Percentiles rank a stretch among this genome's conserved stretches.
phyloP scores from a whole-genome alignment of 1,139 yeast genomes.

The Yamadazyma triangularis region DNA sequence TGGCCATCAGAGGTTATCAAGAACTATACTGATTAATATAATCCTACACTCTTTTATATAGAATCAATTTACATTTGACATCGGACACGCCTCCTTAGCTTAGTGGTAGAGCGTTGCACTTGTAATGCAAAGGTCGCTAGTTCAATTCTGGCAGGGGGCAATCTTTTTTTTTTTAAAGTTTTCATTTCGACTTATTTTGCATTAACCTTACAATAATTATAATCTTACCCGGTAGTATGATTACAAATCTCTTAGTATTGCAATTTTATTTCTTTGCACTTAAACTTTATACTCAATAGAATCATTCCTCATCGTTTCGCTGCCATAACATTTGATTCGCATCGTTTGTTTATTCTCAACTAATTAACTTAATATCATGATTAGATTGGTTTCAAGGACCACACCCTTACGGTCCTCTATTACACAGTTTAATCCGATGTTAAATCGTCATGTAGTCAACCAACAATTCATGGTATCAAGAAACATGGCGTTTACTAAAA shows the following conservation, averaged over 20 bases:
- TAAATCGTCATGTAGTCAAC: background rate
- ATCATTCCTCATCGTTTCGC: too few species aligned
- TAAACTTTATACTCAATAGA: too few species aligned
- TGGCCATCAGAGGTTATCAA: too few species aligned
- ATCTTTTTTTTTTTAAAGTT: slow-evolving; percentile 19
- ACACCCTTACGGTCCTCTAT: slow-evolving; percentile 3
- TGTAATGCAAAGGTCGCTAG: slow-evolving; percentile 95
- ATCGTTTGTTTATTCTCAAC: background rate
- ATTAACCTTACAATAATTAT: too few species aligned
- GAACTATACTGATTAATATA: too few species aligned
- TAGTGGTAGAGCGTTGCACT: slow-evolving; percentile 97
- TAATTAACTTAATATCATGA: background rate
- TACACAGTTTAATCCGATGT: background rate
- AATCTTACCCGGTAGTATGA: too few species aligned
- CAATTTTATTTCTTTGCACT: too few species aligned
- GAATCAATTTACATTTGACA: too few species aligned
- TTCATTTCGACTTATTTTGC: too few species aligned
- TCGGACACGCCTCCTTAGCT: slow-evolving; percentile 78
- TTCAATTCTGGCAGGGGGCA: slow-evolving; percentile 93
- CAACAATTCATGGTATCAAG: slow-evolving; percentile 12
- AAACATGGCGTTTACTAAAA: slow-evolving; percentile 47
- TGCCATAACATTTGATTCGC: background rate
- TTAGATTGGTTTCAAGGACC: background rate
- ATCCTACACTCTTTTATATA: too few species aligned
- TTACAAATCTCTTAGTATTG: too few species aligned